These are phyloP conservation scores for Candida sonorensis DNA, from an alignment of 805 yeast species.

Conservation along the genomic window DNA sequence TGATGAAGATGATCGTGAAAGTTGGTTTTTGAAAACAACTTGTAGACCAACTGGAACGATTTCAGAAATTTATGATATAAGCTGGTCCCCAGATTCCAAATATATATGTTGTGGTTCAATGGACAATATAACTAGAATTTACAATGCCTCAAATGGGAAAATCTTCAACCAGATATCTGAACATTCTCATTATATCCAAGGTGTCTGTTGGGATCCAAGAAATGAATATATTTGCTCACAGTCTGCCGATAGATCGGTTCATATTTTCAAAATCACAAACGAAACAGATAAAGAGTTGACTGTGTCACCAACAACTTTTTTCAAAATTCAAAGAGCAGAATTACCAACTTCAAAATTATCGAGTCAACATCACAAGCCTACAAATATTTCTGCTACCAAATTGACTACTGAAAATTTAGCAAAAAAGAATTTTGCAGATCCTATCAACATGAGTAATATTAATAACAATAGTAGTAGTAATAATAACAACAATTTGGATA, in stretches of 20 bases:
- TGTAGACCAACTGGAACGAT: constrained; percentile 39
- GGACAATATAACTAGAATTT: constrained; percentile 78
- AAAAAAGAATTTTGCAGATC: constrained; percentile 8
- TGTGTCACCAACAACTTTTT: constrained; percentile 35
- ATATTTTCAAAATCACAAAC: constrained; percentile 47
- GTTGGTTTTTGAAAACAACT: constrained; percentile 63
- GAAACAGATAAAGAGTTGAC: constrained; percentile 21
- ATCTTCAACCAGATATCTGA: constrained; percentile 56
- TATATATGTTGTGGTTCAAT: constrained; percentile 83
- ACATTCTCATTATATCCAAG: constrained; percentile 90
- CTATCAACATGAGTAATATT: constrained; percentile 6
- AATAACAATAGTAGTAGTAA: too few species aligned
- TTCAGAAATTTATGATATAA: constrained; percentile 80
- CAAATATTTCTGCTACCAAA: constrained; percentile 6
- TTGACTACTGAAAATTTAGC: constrained; percentile 18
- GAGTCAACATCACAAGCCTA: background rate
- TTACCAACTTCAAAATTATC: constrained; percentile 31
- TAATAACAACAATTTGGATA: too few species aligned
- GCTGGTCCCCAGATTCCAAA: constrained; percentile 85
- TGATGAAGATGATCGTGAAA: constrained; percentile 54
- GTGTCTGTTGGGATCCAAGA: constrained; percentile 92
- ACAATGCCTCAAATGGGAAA: constrained; percentile 48
- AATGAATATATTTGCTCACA: constrained; percentile 77
- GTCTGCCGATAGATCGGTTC: constrained; percentile 81
- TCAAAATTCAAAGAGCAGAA: constrained; percentile 52